Evolutionary conservation across 495 filamentous ascomycete species (phyloP), one percentile per base, ranked within the genome.

Genomic region (Chaetomidium leptoderma): DNA sequence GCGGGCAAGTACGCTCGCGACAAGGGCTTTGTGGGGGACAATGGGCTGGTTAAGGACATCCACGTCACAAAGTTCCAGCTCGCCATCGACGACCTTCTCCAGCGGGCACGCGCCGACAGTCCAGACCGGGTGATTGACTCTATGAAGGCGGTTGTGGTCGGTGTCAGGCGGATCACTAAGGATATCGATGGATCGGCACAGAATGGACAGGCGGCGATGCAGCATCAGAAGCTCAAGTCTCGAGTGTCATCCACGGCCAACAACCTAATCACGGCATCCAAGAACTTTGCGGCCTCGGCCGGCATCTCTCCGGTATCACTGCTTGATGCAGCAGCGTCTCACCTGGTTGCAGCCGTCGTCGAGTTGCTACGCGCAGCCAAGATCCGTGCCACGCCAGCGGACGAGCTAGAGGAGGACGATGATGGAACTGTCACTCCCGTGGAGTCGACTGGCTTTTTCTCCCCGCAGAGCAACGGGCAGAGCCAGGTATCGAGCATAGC

Each of bases 61-160:
- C 87, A 96, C 73, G 83, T 98, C 45, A 96, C 93, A 35, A 90
- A 89, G 61, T 97, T 95, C 78, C 93, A 98, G 69, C 87, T 97
- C 61, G 83, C 91, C 16, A 88, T 98, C 56, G 93, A 97, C 66
- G 93, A 97, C 65, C 81, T 97, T 6, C 77, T 98, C n/a, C 85
- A 84, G 35, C 78, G 78, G 40, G 90, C 89, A 4, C 84, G 92
- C 16, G 78, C 74, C 26, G 82, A 86, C n/a, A 84, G 88, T 48
- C 84, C 90, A 0, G 78, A 82, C 29, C 76, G 79, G 45, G 84
- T 92, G 26, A 82, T 95, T 35, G 82, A 89, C 32, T 80, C 86
- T 60, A 88, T 96, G 81, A 95, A 92, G 67, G 66, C 78, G 57
- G 89, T 97, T 36, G 82, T 96, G 29, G 74, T 90, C 54, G 82